phyloP scores from a whole-genome alignment of 2,329 filamentous ascomycete species.

The Emmonsiellopsis sp. region DNA sequence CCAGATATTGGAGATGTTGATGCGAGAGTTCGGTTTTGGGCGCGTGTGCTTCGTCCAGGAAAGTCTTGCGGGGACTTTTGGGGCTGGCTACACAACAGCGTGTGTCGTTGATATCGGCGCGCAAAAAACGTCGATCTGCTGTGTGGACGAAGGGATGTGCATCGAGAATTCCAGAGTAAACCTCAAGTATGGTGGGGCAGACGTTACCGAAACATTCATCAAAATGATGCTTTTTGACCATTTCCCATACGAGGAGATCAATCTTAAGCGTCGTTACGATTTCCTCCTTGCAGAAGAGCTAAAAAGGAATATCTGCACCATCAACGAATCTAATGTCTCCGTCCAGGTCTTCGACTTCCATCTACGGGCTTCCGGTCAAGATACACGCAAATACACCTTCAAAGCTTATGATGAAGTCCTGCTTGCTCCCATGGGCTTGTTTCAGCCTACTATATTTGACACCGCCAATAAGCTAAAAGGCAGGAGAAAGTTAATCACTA shows the following conservation, averaged over 20 bases:
- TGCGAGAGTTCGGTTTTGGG: conserved; percentile 82
- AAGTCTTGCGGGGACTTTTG: conserved; percentile 87
- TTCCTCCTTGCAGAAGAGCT: conserved; percentile 90
- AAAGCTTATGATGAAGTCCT: conserved; percentile 96
- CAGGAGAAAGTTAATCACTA: conserved; percentile 70
- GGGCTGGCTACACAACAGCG: conserved; percentile 84
- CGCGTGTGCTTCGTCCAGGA: conserved; percentile 93
- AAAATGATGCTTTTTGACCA: conserved; percentile 98
- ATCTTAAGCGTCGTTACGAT: conserved; percentile 80
- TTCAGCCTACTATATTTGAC: conserved; percentile 80
- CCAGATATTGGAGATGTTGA: conserved; percentile 70
- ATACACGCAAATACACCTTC: conserved; percentile 87
- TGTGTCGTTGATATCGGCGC: conserved; percentile 96
- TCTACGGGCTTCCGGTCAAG: conserved; percentile 74
- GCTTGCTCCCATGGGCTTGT: conserved; percentile 86
- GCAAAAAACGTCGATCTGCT: conserved; percentile 94
- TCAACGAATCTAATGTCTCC: conserved; percentile 81
- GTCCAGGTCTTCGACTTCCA: conserved; percentile 87
- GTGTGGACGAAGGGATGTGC: conserved; percentile 91
- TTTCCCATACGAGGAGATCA: conserved; percentile 92
- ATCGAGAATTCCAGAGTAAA: conserved; percentile 93
- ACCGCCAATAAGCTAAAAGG: conserved; percentile 68
- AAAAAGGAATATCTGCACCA: conserved; percentile 85
- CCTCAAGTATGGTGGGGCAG: conserved; percentile 83
- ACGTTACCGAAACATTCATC: conserved; percentile 88